Evolutionary conservation across 352 stramenopile genomes (phyloP).

Genomic region (Pythium aristosporum): DNA sequence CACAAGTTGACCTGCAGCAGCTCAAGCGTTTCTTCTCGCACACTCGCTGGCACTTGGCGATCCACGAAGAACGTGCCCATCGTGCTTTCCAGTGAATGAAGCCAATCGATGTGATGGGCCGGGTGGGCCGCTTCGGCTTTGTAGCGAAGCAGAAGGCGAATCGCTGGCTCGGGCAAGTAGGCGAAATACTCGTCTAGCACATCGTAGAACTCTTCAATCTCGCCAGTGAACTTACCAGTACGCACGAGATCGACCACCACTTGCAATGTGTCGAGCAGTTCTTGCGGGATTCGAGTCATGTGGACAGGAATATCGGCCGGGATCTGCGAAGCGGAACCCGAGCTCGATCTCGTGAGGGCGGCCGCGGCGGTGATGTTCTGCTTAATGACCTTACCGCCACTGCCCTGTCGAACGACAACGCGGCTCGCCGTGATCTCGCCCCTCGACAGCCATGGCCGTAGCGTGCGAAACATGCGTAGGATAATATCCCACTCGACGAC

Average conservation of each 20-base stretch:
- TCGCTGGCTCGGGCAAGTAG: constrained; percentile 55
- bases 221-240: constrained; percentile 55
- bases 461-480: constrained; percentile 61
- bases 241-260: constrained; percentile 74
- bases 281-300: constrained; percentile 69
- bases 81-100: constrained; percentile 46
- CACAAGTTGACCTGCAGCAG: constrained; percentile 71
- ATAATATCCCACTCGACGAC: constrained; percentile 86
- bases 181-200: constrained; percentile 73
- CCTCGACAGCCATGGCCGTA: constrained; percentile 69
- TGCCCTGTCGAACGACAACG: background rate
- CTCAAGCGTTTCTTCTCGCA: constrained; percentile 71
- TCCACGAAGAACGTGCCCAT: constrained; percentile 74
- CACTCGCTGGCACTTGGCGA: constrained; percentile 34
- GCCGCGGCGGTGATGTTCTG: background rate
- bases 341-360: background rate
- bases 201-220: constrained; percentile 71
- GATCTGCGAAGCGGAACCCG: constrained; percentile 2
- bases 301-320: constrained; percentile 30
- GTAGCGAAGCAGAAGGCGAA: constrained; percentile 60
- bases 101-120: constrained; percentile 66
- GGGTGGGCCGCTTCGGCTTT: constrained; percentile 65
- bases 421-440: background rate
- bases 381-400: background rate
- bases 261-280: constrained; percentile 76